Conservation (phyloP, 1,284 basidiomycete species). For the Naganishia albida region DNA sequence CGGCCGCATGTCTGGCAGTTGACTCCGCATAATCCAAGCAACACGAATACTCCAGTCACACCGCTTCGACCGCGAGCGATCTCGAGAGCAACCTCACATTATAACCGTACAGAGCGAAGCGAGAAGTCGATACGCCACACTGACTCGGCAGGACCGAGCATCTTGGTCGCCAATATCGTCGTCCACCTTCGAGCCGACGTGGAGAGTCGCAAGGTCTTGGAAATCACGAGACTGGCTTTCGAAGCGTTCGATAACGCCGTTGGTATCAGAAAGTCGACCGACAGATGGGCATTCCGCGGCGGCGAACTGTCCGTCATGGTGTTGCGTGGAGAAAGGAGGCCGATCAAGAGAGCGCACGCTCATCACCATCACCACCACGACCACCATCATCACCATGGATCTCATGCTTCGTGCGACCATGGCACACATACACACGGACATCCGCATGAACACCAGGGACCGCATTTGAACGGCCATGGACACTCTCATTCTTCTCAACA, state of each 20-base stretch:
- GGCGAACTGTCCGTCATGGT: slow-evolving; percentile 16
- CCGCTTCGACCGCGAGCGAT: slow-evolving; percentile 37
- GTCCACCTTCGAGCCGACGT: slow-evolving; percentile 71
- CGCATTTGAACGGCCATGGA: background rate
- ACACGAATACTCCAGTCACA: slow-evolving; percentile 6
- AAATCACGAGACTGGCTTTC: slow-evolving; percentile 50
- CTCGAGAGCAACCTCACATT: slow-evolving; percentile 42
- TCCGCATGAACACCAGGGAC: slow-evolving; percentile 13
- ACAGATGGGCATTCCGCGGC: slow-evolving; percentile 35
- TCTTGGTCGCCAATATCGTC: slow-evolving; percentile 75
- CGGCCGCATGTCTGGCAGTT: slow-evolving; percentile 85
- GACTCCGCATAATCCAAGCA: slow-evolving; percentile 56
- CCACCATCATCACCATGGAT: background rate
- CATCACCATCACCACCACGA: slow-evolving; percentile 14
- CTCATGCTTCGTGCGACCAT: background rate
- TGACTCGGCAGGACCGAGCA: slow-evolving; percentile 17
- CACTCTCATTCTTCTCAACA: background rate
- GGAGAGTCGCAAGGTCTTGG: slow-evolving; percentile 70
- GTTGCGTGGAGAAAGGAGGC: slow-evolving; percentile 6
- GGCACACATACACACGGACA: slow-evolving; percentile 5
- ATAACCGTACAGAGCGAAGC: slow-evolving; percentile 37
- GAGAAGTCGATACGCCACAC: slow-evolving; percentile 17
- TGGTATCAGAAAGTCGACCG: slow-evolving; percentile 40
- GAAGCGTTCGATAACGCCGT: slow-evolving; percentile 38
- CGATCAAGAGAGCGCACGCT: slow-evolving; percentile 5